Percentiles rank a stretch among this genome's conserved stretches.
Evolutionary conservation across 441 rosid species (phyloP).

Genomic region (Adansonia grandidieri): DNA sequence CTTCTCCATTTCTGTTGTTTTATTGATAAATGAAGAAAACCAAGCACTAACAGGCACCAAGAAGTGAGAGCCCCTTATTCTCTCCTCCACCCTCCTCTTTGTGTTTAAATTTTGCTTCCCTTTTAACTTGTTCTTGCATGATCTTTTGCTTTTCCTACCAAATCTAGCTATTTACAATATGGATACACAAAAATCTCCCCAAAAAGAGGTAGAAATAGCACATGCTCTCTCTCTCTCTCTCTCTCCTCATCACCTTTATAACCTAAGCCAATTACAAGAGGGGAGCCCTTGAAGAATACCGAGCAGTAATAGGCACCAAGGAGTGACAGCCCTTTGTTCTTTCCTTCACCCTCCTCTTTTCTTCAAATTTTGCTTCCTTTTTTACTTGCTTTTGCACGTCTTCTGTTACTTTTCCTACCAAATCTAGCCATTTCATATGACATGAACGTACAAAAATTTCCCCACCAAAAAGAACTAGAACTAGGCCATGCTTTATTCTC

Average conservation of each 20-base stretch:
- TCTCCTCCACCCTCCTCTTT: background rate
- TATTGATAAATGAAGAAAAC: background rate
- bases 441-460: constrained; percentile 1
- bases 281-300: background rate
- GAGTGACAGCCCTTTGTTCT: background rate
- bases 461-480: background rate
- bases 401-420: background rate
- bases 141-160: background rate
- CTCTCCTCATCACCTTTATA: background rate
- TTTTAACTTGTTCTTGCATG: too few relatives aligned
- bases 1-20: background rate
- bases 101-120: background rate
- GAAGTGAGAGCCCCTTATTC: background rate
- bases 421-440: background rate
- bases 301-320: background rate
- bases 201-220: background rate
- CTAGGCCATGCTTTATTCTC: background rate
- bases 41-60: background rate
- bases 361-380: background rate
- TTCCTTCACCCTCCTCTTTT: background rate
- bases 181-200: background rate
- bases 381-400: background rate
- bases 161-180: background rate
- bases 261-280: background rate
- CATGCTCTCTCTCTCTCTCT: background rate